Evolutionary conservation across 208 protist genomes (phyloP).

Genomic region (Novymonas esmeraldas): DNA sequence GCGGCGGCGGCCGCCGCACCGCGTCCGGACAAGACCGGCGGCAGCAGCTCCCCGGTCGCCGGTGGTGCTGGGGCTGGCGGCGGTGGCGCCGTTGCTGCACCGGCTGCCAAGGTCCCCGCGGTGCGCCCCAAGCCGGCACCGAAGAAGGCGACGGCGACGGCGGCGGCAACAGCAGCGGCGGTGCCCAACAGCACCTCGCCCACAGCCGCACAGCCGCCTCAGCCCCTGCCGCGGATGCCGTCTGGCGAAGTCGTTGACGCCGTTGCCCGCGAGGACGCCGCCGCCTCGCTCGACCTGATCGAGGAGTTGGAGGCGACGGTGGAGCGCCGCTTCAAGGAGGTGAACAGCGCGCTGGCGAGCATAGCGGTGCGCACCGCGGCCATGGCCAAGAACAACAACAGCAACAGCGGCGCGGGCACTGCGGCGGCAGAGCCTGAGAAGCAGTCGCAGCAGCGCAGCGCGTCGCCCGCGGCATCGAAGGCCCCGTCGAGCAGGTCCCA

Average conservation of each 20-base stretch:
- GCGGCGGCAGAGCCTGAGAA: not conserved
- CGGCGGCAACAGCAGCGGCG: not conserved
- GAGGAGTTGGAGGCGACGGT: slow-evolving; percentile 65
- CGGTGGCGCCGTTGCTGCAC: not conserved
- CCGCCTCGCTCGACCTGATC: slow-evolving; percentile 64
- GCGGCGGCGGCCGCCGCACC: not conserved
- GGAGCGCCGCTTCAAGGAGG: slow-evolving; percentile 70
- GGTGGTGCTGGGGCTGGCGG: not conserved
- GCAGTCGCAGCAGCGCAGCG: slow-evolving; percentile 1
- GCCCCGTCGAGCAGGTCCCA: not conserved
- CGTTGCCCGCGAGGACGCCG: slow-evolving; percentile 78
- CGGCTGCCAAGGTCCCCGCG: not conserved
- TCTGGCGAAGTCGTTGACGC: slow-evolving; percentile 49
- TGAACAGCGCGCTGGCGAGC: slow-evolving; percentile 51
- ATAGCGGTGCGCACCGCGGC: slow-evolving; percentile 32
- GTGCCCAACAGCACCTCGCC: not conserved
- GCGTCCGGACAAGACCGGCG: slow-evolving; percentile 1
- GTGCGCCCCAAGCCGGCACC: not conserved
- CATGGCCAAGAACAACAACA: slow-evolving; percentile 5
- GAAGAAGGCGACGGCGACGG: not conserved
- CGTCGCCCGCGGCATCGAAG: not conserved
- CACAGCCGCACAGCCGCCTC: not conserved
- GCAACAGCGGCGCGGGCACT: not conserved
- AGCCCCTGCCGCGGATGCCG: slow-evolving; percentile 1
- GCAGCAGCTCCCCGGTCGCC: too few species aligned